Conservation (phyloP, 441 rosid genomes). For the Pelargonium cotyledonis region DNA sequence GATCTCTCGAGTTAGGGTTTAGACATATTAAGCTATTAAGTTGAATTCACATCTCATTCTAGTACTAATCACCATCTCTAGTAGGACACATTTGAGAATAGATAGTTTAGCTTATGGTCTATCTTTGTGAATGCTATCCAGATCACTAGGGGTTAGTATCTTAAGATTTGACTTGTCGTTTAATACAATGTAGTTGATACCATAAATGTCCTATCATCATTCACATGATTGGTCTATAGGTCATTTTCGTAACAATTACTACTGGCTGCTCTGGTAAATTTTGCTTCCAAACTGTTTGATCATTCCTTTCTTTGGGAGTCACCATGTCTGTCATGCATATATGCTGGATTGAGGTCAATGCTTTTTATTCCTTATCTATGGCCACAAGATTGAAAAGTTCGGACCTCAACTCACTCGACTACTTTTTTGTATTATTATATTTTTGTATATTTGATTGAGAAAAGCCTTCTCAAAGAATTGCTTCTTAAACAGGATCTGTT, state of each 20-base stretch:
- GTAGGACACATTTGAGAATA: too few species aligned
- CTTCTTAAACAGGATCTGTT: conserved; percentile 50
- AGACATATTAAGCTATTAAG: too few species aligned
- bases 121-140: too few species aligned
- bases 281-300: background rate
- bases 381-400: background rate
- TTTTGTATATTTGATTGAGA: background rate
- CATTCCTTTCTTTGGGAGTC: background rate
- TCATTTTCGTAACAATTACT: background rate
- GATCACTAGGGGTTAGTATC: too few species aligned
- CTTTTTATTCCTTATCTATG: background rate
- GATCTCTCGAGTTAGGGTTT: too few species aligned
- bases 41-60: too few species aligned
- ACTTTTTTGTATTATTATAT: background rate
- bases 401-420: background rate
- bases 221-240: too few species aligned
- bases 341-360: background rate
- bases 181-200: too few species aligned
- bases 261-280: background rate
- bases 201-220: too few species aligned
- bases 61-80: too few species aligned
- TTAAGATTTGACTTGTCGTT: too few species aligned
- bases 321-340: background rate
- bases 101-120: too few species aligned
- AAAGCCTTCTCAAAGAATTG: conserved; percentile 8